These are phyloP conservation scores for Camellia oleifera DNA, from an alignment of 179 eudicot genomes.

Conservation along the genomic window DNA sequence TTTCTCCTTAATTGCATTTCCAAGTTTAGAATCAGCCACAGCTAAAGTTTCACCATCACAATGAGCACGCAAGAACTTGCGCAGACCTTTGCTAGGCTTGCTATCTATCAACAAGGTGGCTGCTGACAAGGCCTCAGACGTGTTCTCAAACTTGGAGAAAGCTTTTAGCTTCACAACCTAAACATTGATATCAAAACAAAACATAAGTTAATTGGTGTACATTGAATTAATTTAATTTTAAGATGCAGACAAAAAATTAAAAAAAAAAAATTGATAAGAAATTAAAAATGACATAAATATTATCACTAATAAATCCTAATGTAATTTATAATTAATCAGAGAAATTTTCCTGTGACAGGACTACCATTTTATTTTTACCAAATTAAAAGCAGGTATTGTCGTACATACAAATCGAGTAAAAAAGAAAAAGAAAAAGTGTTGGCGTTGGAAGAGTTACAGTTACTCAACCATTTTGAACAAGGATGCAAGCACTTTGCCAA, in stretches of 20 bases:
- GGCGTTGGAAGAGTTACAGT: background rate
- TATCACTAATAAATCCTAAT: background rate
- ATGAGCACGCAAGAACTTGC: constrained; percentile 79
- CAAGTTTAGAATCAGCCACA: constrained; percentile 92
- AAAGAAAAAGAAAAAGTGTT: background rate
- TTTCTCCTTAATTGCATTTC: constrained; percentile 89
- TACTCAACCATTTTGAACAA: background rate
- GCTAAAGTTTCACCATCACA: constrained; percentile 80
- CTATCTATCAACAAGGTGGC: constrained; percentile 71
- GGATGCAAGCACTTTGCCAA: background rate
- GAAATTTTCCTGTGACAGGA: background rate
- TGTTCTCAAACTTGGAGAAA: constrained; percentile 91
- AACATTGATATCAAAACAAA: background rate
- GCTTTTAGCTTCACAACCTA: constrained; percentile 82
- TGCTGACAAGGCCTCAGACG: constrained; percentile 77
- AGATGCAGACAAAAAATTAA: background rate
- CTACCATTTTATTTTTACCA: background rate
- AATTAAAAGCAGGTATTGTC: background rate
- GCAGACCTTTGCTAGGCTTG: constrained; percentile 84
- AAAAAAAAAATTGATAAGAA: no score
- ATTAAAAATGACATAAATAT: no score
- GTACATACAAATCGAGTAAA: background rate
- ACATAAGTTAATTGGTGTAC: background rate
- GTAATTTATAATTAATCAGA: background rate
- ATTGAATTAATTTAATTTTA: background rate